Base-by-base conservation (phyloP, 352 stramenopile genomes). In the Elongisporangium anandrum region DNA sequence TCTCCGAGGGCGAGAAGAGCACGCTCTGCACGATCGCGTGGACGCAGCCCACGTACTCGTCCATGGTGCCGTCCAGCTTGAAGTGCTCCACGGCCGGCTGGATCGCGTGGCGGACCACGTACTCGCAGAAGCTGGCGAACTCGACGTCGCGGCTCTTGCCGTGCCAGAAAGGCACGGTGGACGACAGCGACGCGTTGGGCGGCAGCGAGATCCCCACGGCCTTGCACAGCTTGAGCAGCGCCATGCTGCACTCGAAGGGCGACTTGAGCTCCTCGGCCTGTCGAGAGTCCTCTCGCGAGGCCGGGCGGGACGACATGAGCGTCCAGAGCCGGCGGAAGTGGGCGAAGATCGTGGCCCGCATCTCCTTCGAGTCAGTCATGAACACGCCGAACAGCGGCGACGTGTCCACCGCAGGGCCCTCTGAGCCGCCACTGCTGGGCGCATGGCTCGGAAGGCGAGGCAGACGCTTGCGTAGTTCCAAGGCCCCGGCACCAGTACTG, bases 151-250 rank as follows among this genome's bases (percentile, higher is more conserved):
- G 29, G 9, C 29, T 41, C 29, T 41, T 41, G 16, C 68, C 63
- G 15, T 53, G 57, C 64, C 63, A 76, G 50, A 72, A 65, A 5
- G 26, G 51, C 22, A 52, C 69, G 23, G 45, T 56, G 20, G 54
- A 50, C 16, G 57, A 61, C 7, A 56, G 54, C 10, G 65, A 38
- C 15, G 61, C 38, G 1, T 59, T 64, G 21, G 61, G 24, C 9
- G 21, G 45, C 17, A 85, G 50, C 7, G 68, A 64, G 39, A 87
- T 85, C 3, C 80, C 80, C 0, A 82, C 64, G 1, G 67, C 51
- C 54, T 87, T 86, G 65, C 73, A 85, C 9, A 90, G 52, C 56
- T 84, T 86, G 23, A 77, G 75, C 48, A 88, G 75, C 9, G 72
- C 53, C 67, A 84, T 79, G 50, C 58, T 79, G 58, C 77, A 87